phyloP scores from a whole-genome alignment of 2,329 filamentous ascomycete species.

The Aspergillus arachidicola region DNA sequence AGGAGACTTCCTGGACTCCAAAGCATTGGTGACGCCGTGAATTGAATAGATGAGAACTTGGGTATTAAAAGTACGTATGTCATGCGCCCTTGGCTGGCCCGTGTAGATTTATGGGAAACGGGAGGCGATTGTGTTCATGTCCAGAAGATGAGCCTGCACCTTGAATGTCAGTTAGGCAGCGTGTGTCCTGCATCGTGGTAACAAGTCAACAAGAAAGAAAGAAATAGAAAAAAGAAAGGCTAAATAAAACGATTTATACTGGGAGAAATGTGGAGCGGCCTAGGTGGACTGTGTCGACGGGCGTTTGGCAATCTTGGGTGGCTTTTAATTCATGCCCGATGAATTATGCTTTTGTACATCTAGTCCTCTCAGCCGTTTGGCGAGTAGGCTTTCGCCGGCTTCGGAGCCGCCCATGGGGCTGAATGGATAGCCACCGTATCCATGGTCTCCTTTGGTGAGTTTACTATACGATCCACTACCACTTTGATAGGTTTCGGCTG shows the following conservation, averaged over 20 bases:
- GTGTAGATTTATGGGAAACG: background rate
- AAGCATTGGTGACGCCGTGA: background rate
- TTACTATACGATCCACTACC: conserved; percentile 62
- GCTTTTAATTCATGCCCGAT: conserved; percentile 1
- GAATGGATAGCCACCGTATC: conserved; percentile 63
- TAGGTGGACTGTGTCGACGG: background rate
- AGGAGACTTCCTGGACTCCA: background rate
- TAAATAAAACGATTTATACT: background rate
- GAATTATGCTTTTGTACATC: conserved; percentile 49
- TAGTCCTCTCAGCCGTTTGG: conserved; percentile 66
- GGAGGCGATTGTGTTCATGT: background rate
- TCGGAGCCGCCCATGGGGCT: conserved; percentile 42
- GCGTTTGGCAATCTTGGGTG: background rate
- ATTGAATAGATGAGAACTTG: background rate
- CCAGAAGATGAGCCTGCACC: background rate
- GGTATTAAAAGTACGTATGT: background rate
- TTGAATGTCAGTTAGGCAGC: background rate
- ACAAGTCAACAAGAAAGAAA: background rate
- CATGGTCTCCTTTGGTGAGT: conserved; percentile 65
- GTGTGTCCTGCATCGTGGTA: background rate
- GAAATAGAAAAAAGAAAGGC: too few relatives aligned
- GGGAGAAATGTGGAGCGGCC: background rate
- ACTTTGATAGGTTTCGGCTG: conserved; percentile 32
- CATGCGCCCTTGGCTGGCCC: background rate
- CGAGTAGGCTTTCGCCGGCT: conserved; percentile 68